Evolutionary conservation across 176 grass and related monocot genomes (phyloP).

Genomic region (Oropetium thomaeum): DNA sequence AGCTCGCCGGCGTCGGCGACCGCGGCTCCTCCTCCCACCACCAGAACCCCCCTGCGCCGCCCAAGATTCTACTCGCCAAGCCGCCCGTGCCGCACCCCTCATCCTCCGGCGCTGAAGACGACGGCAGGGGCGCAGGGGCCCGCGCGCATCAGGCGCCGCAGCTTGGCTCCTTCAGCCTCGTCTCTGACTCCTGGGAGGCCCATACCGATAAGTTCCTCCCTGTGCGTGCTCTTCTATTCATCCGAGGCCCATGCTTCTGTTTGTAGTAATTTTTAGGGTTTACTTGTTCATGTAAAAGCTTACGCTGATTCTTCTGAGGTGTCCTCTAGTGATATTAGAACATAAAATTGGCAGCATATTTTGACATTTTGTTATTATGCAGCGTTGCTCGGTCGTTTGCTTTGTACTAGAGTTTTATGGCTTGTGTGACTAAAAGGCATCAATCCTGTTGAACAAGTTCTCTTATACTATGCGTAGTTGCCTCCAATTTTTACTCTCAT

Average conservation of each 20-base stretch:
- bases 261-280: background rate
- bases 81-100: constrained; percentile 33
- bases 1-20: constrained; percentile 29
- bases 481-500: background rate
- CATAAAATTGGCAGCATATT: background rate
- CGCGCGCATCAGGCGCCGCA: constrained; percentile 56
- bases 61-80: constrained; percentile 93
- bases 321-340: background rate
- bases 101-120: constrained; percentile 40
- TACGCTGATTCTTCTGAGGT: background rate
- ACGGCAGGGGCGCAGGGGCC: constrained; percentile 4
- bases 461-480: background rate
- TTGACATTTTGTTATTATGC: background rate
- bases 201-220: constrained; percentile 81
- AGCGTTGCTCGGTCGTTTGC: background rate
- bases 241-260: too few relatives aligned
- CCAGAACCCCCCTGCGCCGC: constrained; percentile 51
- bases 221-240: constrained; percentile 38
- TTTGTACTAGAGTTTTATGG: background rate
- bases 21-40: constrained; percentile 31
- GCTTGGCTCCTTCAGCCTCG: constrained; percentile 60
- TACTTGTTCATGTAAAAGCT: background rate
- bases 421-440: background rate
- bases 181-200: constrained; percentile 78
- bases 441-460: background rate